These are phyloP conservation scores for Vachellia pachyceras DNA, from an alignment of 306 rosid species.

Conservation along the genomic window DNA sequence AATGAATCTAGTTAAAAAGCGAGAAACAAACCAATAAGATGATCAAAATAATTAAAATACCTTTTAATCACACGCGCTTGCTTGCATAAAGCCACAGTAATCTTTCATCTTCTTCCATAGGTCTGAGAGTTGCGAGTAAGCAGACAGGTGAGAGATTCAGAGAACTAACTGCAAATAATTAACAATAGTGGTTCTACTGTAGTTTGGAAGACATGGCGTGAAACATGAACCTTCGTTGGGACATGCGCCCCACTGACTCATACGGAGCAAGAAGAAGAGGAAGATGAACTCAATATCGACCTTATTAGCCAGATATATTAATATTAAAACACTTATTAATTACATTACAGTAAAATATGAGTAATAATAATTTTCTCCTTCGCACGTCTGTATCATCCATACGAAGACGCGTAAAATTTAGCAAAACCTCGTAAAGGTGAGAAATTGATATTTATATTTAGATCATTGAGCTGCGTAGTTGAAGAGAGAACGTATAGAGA, in stretches of 20 bases:
- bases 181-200: constrained; percentile 18
- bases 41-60: constrained; percentile 22
- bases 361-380: not conserved
- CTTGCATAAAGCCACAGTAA: no score
- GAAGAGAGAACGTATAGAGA: no score
- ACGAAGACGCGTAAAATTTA: not conserved
- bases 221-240: not conserved
- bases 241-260: not conserved
- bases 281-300: not conserved
- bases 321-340: not conserved
- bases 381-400: not conserved
- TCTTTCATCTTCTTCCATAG: not conserved
- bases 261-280: not conserved
- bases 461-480: constrained; percentile 19
- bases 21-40: constrained; percentile 24
- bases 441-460: constrained; percentile 25
- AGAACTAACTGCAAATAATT: constrained; percentile 7
- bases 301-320: not conserved
- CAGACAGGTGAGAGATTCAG: constrained; percentile 12
- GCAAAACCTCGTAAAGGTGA: constrained; percentile 2
- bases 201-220: constrained; percentile 27
- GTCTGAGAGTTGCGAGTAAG: no score
- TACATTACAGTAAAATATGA: not conserved
- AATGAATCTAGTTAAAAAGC: not conserved
- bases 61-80: constrained; percentile 21